Evolutionary conservation across 345 rosid genomes (phyloP).

Genomic region (Zanthoxylum bungeanum): DNA sequence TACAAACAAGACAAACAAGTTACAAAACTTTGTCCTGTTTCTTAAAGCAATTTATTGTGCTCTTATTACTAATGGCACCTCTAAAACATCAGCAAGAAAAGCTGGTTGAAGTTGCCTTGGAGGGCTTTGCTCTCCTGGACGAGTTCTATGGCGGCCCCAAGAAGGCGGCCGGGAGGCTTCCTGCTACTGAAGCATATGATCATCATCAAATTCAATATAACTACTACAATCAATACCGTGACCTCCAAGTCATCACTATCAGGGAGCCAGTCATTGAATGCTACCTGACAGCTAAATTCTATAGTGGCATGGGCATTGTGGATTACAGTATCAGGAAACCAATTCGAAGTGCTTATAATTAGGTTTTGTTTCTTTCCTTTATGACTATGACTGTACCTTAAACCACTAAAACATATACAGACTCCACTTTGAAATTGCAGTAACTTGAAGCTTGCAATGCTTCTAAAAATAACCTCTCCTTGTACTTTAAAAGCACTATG

Average conservation of each 20-base stretch:
- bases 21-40: neutral
- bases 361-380: too few relatives aligned
- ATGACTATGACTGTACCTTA: too few relatives aligned
- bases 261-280: neutral
- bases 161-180: too few relatives aligned
- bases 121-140: neutral
- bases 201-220: too few relatives aligned
- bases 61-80: neutral
- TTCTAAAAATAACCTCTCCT: too few relatives aligned
- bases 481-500: too few relatives aligned
- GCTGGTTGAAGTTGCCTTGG: neutral
- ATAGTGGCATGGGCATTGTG: neutral
- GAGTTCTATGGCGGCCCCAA: neutral
- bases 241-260: neutral
- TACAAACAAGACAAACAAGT: neutral
- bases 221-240: too few relatives aligned
- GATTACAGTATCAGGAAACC: neutral
- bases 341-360: neutral
- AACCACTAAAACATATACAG: too few relatives aligned
- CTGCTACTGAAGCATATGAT: too few relatives aligned
- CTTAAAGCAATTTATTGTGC: neutral
- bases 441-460: too few relatives aligned
- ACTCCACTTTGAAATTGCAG: too few relatives aligned
- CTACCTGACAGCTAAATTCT: neutral
- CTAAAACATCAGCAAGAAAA: neutral